A percentile compares a stretch with the other conserved stretches of the same genome.
phyloP scores from a whole-genome alignment of 73 alveolate species.

The Paramecium primaurelia region DNA sequence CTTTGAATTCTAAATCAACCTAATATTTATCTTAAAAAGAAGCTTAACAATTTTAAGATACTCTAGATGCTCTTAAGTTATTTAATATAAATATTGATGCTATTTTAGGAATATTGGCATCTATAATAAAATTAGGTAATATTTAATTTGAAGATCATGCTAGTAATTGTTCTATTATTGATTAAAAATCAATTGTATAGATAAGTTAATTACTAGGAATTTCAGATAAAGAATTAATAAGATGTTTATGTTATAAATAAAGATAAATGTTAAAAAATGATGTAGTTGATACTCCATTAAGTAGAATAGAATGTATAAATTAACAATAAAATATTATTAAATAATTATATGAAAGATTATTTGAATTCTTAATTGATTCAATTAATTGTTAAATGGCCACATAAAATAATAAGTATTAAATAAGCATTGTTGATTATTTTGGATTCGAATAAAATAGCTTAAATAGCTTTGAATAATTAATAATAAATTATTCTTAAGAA shows the following conservation, averaged over 20 bases:
- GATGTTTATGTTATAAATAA: slow-evolving; percentile 56
- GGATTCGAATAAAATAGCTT: slow-evolving; percentile 93
- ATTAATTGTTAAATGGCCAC: slow-evolving; percentile 55
- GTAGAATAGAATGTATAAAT: slow-evolving; percentile 62
- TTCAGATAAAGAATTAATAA: background rate
- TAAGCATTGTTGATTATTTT: slow-evolving; percentile 80
- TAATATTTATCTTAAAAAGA: slow-evolving; percentile 53
- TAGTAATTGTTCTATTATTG: slow-evolving; percentile 55
- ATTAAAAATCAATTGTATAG: slow-evolving; percentile 15
- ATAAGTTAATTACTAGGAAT: slow-evolving; percentile 76
- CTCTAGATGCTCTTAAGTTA: background rate
- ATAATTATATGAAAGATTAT: slow-evolving; percentile 88
- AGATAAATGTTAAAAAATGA: slow-evolving; percentile 44
- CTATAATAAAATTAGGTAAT: slow-evolving; percentile 81
- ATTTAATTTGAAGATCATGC: slow-evolving; percentile 79
- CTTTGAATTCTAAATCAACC: background rate
- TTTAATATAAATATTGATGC: slow-evolving; percentile 58
- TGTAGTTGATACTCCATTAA: slow-evolving; percentile 62
- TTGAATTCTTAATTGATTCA: slow-evolving; percentile 80
- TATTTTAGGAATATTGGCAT: slow-evolving; percentile 62
- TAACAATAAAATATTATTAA: slow-evolving; percentile 92
- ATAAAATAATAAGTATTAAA: background rate
- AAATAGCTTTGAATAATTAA: slow-evolving; percentile 90
- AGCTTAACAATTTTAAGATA: slow-evolving; percentile 58
- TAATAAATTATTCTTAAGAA: slow-evolving; percentile 94